phyloP scores from a whole-genome alignment of 768 basidiomycete species.

The Collybia sordida region DNA sequence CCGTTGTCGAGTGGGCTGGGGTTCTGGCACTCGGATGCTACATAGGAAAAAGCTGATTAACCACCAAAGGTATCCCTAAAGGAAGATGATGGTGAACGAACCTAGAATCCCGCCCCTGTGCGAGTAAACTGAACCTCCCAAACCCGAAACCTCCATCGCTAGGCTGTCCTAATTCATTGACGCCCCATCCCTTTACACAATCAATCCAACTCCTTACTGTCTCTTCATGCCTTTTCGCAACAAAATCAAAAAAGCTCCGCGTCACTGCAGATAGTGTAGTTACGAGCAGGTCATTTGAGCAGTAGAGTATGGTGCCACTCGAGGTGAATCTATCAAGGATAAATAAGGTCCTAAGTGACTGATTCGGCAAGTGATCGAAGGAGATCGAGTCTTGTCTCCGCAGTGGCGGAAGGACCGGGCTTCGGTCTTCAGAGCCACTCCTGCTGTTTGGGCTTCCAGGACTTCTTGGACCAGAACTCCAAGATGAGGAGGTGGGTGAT shows the following conservation, averaged over 20 bases:
- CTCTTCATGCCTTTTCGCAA: constrained; percentile 59
- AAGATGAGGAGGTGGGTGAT: constrained; percentile 29
- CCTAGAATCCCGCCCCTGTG: constrained; percentile 65
- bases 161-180: constrained; percentile 81
- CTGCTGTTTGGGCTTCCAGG: constrained; percentile 9
- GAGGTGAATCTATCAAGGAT: constrained; percentile 78
- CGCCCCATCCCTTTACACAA: constrained; percentile 79
- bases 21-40: constrained; percentile 34
- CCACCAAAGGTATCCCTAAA: neutral
- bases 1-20: constrained; percentile 14
- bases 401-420: constrained; percentile 14
- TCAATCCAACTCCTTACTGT: constrained; percentile 74
- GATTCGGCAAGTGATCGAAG: constrained; percentile 64
- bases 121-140: constrained; percentile 61
- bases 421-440: constrained; percentile 16
- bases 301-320: constrained; percentile 65
- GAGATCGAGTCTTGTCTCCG: constrained; percentile 33
- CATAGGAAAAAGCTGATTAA: constrained; percentile 1
- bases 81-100: constrained; percentile 24
- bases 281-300: constrained; percentile 71
- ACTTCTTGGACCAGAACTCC: constrained; percentile 18
- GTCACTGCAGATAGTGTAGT: constrained; percentile 57
- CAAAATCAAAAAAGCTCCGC: constrained; percentile 77
- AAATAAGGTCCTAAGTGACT: constrained; percentile 75
- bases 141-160: constrained; percentile 86